Conservation (phyloP, 1,139 yeast species). For the Yarrowia galli region DNA sequence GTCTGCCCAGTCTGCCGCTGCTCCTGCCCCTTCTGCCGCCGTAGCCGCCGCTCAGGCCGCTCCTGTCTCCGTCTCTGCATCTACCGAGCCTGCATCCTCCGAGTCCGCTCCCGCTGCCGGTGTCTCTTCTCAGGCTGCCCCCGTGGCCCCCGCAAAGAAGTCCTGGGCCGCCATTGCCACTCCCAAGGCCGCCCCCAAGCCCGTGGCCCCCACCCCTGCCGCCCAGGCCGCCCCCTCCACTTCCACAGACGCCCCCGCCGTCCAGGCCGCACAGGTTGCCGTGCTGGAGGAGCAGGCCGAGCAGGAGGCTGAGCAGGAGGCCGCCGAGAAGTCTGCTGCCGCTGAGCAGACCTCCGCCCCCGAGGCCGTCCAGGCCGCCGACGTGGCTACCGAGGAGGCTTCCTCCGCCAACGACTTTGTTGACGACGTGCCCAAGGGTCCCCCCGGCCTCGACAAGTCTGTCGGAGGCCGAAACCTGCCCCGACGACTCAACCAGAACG, state of each 20-base stretch:
- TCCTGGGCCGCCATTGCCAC: slow-evolving; percentile 56
- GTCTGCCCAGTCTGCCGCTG: background rate
- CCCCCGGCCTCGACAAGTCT: slow-evolving; percentile 36
- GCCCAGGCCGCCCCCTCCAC: slow-evolving; percentile 41
- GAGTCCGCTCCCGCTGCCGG: background rate
- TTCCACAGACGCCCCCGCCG: slow-evolving; percentile 41
- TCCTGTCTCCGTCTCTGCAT: background rate
- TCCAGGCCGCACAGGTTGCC: slow-evolving; percentile 37
- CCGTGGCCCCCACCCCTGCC: slow-evolving; percentile 42
- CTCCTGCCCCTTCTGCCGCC: slow-evolving; percentile 5
- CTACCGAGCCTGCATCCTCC: slow-evolving; percentile 1
- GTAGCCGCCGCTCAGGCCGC: slow-evolving; percentile 31
- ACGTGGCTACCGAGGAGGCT: slow-evolving; percentile 40
- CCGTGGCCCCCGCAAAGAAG: slow-evolving; percentile 44
- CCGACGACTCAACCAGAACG: slow-evolving; percentile 55
- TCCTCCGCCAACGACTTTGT: background rate
- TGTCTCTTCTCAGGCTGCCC: background rate
- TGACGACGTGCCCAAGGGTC: slow-evolving; percentile 14
- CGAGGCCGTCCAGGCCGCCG: slow-evolving; percentile 40
- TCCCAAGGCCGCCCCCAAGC: slow-evolving; percentile 48
- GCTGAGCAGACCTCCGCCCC: slow-evolving; percentile 39
- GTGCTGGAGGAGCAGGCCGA: slow-evolving; percentile 42
- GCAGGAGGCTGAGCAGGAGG: slow-evolving; percentile 2
- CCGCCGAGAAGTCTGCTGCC: slow-evolving; percentile 19
- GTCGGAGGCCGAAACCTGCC: slow-evolving; percentile 41